phyloP scores from a whole-genome alignment of 352 stramenopile genomes.

The Thalassiosira pacifica region DNA sequence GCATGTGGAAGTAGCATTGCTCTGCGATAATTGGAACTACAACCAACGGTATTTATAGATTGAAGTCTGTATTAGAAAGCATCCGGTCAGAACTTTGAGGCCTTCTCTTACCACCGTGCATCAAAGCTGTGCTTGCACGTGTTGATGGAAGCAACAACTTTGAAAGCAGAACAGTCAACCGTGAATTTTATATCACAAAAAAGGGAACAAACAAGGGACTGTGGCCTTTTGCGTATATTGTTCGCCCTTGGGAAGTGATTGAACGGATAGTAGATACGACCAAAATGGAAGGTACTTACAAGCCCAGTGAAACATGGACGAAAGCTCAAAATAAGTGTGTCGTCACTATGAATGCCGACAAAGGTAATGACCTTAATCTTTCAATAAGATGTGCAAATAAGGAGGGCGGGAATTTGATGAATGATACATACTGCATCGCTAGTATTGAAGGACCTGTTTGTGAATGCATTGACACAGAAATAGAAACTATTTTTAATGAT shows the following conservation, averaged over 20 bases:
- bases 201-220: conserved; percentile 3
- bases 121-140: conserved; percentile 8
- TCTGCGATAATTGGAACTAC: conserved; percentile 11
- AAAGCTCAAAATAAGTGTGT: conserved; percentile 18
- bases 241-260: conserved; percentile 22
- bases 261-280: conserved; percentile 24
- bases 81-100: background rate
- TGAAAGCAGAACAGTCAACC: background rate
- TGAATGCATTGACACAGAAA: conserved; percentile 30
- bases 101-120: background rate
- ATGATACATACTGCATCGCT: conserved; percentile 21
- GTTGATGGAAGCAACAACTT: conserved; percentile 7
- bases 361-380: conserved; percentile 15
- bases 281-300: conserved; percentile 5
- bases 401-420: conserved; percentile 35
- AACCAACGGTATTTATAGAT: conserved; percentile 12
- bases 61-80: conserved; percentile 2
- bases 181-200: conserved; percentile 8
- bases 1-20: background rate
- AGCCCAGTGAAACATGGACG: conserved; percentile 24
- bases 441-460: conserved; percentile 26
- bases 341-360: conserved; percentile 24
- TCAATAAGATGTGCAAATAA: conserved; percentile 20
- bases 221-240: conserved; percentile 8
- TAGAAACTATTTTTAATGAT: conserved; percentile 20